Base-by-base conservation (phyloP, 805 yeast species). In the Monosporozyma unispora region DNA sequence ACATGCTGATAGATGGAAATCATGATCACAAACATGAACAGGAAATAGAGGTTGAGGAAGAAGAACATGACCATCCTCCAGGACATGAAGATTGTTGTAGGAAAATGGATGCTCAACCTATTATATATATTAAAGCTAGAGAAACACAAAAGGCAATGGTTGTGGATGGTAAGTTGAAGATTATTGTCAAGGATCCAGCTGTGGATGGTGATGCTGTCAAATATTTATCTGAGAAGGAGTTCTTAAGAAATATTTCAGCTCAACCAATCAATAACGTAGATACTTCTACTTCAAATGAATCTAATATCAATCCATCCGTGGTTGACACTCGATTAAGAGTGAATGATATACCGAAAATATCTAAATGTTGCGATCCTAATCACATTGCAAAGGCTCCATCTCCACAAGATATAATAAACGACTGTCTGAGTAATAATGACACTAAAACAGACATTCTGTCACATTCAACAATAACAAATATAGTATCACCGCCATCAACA, bases 31-130 rank as follows among this genome's bases (percentile, higher is more conserved):
- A 18, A 16, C 21, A 37, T 3, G 40, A 18, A n/a, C 6, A 16
- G 21, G 39, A 35, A 6, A 8, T n/a, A 1, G 35, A 27, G 10
- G 35, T 8, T 27, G 54, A 46, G 9, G 48, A 48, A 4, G 39
- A 35, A 18, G 39, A 35, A 18, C 39, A 35, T 35, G 19, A 8
- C 9, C 39, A 35, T 19, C 39, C 39, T 18, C 39, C 39, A 14
- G 39, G 39, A 16, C 39, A 35, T 21, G 48, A 41, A 16, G 52
- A 50, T 27, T 46, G 49, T 31, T 57, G 61, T 45, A 50, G 48
- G 12, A 57, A 49, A 39, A 62, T 60, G 64, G 23, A 60, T 35
- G 56, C 56, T 23, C 68, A 63, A 47, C 67, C 67, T 16, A 58
- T 62, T 28, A 50, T 63, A 18, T 60, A 61, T 45, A 54, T 64